phyloP scores from a whole-genome alignment of 164 flowering plant genomes.

The Tetrastigma voinierianum region DNA sequence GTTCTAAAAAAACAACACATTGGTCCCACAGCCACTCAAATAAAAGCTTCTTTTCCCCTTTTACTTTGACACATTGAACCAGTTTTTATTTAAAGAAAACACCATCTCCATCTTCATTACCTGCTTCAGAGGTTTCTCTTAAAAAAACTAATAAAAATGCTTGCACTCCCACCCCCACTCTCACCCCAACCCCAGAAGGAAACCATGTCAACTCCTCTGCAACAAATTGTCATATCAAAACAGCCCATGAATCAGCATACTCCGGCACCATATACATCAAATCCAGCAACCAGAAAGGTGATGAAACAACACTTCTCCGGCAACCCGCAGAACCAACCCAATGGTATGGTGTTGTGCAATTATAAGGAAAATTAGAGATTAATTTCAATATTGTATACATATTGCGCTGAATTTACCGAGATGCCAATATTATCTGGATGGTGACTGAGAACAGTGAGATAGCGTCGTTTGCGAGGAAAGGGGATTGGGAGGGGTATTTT shows the following conservation, averaged over 20 bases:
- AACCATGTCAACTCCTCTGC: no score
- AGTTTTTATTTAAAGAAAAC: conserved; percentile 17
- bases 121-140: conserved; percentile 18
- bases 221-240: conserved; percentile 26
- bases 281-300: conserved; percentile 10
- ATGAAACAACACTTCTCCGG: conserved; percentile 29
- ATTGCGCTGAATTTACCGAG: no score
- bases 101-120: conserved; percentile 10
- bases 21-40: conserved; percentile 34
- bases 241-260: conserved; percentile 17
- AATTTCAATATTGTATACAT: no score
- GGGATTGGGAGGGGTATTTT: no score
- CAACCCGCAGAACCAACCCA: conserved; percentile 60
- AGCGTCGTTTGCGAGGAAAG: no score
- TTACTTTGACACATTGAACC: conserved; percentile 7
- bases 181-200: conserved; percentile 7
- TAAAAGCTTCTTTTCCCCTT: conserved; percentile 46
- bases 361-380: conserved; percentile 22
- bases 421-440: no score
- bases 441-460: no score
- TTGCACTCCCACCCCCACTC: conserved; percentile 20
- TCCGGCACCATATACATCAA: conserved; percentile 2
- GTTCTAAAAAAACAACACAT: conserved; percentile 21
- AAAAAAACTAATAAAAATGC: conserved; percentile 29
- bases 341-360: conserved; percentile 58